Evolutionary conservation across 139 green algal genomes (phyloP).

Genomic region (Chloropicon primus): DNA sequence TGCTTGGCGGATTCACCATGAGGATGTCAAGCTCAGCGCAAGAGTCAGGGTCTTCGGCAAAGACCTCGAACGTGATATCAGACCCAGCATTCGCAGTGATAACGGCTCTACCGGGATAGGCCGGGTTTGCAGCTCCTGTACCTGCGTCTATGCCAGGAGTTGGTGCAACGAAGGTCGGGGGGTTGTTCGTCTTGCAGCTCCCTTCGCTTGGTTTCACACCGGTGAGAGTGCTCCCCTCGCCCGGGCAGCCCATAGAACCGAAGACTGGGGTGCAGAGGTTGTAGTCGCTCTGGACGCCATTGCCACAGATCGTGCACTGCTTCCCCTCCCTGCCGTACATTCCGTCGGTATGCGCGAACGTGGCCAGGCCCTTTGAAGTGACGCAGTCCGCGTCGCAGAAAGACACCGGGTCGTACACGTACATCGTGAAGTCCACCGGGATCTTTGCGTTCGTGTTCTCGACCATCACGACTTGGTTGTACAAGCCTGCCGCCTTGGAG

Average conservation of each 20-base stretch:
- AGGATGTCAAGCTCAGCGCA: slow-evolving; percentile 1
- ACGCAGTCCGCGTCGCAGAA: slow-evolving; percentile 13
- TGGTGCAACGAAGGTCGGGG: neutral
- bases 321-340: slow-evolving; percentile 16
- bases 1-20: neutral
- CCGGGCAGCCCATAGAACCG: neutral
- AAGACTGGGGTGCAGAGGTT: slow-evolving; percentile 5
- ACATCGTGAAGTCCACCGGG: slow-evolving; percentile 3
- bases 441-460: neutral
- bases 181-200: neutral
- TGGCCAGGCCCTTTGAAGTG: neutral
- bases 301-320: slow-evolving; percentile 13
- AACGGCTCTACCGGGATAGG: neutral
- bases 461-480: slow-evolving; percentile 1
- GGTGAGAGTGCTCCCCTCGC: neutral
- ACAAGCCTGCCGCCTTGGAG: neutral
- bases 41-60: neutral
- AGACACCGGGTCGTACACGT: slow-evolving; percentile 4
- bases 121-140: no score
- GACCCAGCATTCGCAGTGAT: neutral
- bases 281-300: neutral
- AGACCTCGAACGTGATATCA: neutral
- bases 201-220: neutral
- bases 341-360: slow-evolving; percentile 8
- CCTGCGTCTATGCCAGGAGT: neutral